Conservation (phyloP, 495 filamentous ascomycete genomes). For the Lasiosphaeria hispida region DNA sequence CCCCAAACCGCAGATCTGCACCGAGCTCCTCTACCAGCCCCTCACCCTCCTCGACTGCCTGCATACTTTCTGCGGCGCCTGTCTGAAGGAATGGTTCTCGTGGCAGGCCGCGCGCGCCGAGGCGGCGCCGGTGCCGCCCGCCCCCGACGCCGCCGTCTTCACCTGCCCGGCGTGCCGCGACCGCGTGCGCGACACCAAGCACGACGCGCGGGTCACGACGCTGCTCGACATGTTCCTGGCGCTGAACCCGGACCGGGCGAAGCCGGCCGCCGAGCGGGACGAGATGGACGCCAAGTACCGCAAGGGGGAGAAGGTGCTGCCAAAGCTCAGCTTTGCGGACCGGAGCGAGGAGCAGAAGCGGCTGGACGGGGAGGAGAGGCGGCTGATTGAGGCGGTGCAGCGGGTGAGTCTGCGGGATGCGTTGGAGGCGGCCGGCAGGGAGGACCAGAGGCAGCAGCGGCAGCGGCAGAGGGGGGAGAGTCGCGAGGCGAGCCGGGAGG, state of each 20-base stretch:
- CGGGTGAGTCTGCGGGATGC: constrained; percentile 69
- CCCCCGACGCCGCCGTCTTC: constrained; percentile 55
- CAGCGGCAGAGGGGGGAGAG: constrained; percentile 16
- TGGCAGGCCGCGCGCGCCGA: constrained; percentile 51
- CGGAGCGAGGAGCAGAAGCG: constrained; percentile 45
- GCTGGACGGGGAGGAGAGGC: constrained; percentile 62
- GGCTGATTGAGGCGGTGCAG: constrained; percentile 67
- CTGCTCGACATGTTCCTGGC: constrained; percentile 76
- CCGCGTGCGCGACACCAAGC: constrained; percentile 72
- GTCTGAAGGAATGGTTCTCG: constrained; percentile 91
- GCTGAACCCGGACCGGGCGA: constrained; percentile 69
- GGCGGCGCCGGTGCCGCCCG: constrained; percentile 38
- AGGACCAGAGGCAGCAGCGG: neutral
- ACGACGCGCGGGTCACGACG: constrained; percentile 80
- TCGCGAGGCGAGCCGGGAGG: constrained; percentile 26
- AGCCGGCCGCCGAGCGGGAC: constrained; percentile 63
- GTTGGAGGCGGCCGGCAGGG: constrained; percentile 10
- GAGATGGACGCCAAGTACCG: constrained; percentile 69
- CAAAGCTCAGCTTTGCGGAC: constrained; percentile 46
- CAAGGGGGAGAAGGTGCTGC: constrained; percentile 73
- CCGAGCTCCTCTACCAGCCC: constrained; percentile 91
- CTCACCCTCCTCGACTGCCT: constrained; percentile 96
- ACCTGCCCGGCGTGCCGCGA: constrained; percentile 95
- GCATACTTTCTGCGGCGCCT: constrained; percentile 94
- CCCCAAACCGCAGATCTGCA: constrained; percentile 74